Evolutionary conservation across 148 eudicot species (phyloP).

Genomic region (Fagopyrum homotropicum): DNA sequence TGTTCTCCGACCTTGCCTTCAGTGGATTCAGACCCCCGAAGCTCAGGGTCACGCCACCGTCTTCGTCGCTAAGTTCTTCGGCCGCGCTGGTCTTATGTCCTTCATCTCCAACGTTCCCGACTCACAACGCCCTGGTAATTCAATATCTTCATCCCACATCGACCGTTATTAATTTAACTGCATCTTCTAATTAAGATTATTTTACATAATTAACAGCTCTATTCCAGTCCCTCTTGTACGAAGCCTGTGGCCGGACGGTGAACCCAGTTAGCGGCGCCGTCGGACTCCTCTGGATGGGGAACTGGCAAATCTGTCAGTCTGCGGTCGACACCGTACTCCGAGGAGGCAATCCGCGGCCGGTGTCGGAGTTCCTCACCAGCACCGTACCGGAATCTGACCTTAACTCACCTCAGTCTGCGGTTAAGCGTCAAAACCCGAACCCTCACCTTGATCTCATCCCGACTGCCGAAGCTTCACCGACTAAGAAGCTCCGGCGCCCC

Average conservation of each 20-base stretch:
- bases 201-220: constrained; percentile 30
- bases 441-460: too few species aligned
- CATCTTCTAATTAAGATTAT: too few species aligned
- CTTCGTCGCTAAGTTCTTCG: constrained; percentile 74
- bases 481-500: constrained; percentile 24
- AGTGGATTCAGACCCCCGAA: constrained; percentile 48
- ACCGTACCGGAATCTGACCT: too few species aligned
- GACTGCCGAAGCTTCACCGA: too few species aligned
- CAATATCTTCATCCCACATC: not conserved
- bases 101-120: constrained; percentile 62
- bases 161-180: too few species aligned
- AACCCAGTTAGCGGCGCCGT: constrained; percentile 79
- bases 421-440: too few species aligned
- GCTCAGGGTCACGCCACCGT: constrained; percentile 71
- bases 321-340: constrained; percentile 71
- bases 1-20: constrained; percentile 45
- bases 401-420: too few species aligned
- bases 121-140: constrained; percentile 48
- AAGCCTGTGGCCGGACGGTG: constrained; percentile 76
- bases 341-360: constrained; percentile 52
- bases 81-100: constrained; percentile 71
- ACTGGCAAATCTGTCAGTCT: constrained; percentile 69
- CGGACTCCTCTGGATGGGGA: constrained; percentile 58
- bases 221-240: constrained; percentile 64
- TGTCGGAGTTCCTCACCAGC: constrained; percentile 43